These are phyloP conservation scores for Phytophthora brassicae DNA, from an alignment of 352 stramenopile species.

Conservation along the genomic window DNA sequence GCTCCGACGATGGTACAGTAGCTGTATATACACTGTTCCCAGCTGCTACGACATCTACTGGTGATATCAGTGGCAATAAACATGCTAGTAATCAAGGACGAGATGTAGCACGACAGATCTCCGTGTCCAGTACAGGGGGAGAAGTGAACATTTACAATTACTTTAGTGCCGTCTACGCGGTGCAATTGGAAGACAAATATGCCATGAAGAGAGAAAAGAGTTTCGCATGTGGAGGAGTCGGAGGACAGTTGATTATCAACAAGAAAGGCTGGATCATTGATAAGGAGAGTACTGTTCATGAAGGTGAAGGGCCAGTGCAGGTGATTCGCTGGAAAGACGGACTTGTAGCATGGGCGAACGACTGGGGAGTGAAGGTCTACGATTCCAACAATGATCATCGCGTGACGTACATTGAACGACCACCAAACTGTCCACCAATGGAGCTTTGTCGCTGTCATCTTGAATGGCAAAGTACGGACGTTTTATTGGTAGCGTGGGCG, in stretches of 20 bases:
- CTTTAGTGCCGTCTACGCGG: slow-evolving; percentile 80
- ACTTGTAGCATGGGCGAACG: slow-evolving; percentile 82
- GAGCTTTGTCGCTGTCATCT: slow-evolving; percentile 82
- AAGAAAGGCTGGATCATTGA: slow-evolving; percentile 89
- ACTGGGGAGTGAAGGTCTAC: slow-evolving; percentile 88
- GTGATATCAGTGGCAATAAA: slow-evolving; percentile 26
- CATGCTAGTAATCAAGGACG: slow-evolving; percentile 19
- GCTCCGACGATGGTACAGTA: slow-evolving; percentile 84
- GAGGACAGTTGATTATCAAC: slow-evolving; percentile 83
- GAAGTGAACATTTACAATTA: slow-evolving; percentile 92
- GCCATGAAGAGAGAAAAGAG: slow-evolving; percentile 79
- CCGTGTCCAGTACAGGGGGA: slow-evolving; percentile 65
- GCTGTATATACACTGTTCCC: slow-evolving; percentile 78
- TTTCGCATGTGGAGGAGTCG: slow-evolving; percentile 80
- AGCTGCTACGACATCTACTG: slow-evolving; percentile 9
- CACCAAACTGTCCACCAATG: slow-evolving; percentile 77
- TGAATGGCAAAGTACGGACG: slow-evolving; percentile 60
- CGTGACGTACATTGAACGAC: slow-evolving; percentile 83
- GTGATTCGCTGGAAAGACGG: slow-evolving; percentile 79
- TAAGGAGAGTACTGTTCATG: slow-evolving; percentile 83
- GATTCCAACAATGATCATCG: slow-evolving; percentile 71
- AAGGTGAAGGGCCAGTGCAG: slow-evolving; percentile 81
- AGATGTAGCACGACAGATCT: slow-evolving; percentile 33
- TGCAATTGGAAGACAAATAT: slow-evolving; percentile 79
- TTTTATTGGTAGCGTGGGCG: slow-evolving; percentile 77